Evolutionary conservation across 23 red algal species (phyloP).

Genomic region (Pyropia haitanensis): DNA sequence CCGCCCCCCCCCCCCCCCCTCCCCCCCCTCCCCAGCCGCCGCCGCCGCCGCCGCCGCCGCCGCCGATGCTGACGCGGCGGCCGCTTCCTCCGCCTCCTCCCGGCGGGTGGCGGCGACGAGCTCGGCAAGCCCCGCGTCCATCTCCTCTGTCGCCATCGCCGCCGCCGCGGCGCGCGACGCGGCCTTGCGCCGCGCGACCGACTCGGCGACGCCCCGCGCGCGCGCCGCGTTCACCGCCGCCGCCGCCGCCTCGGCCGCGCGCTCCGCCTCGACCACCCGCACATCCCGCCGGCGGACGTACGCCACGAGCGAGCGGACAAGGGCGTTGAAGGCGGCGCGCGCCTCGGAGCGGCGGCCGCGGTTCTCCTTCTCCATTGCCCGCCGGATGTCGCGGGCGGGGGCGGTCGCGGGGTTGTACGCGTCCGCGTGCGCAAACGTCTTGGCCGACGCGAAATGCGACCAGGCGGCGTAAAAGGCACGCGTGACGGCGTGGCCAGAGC

Average conservation of each 20-base stretch:
- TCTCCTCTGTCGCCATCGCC: slow-evolving; percentile 57
- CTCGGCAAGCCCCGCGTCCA: slow-evolving; percentile 68
- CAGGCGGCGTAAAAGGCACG: slow-evolving; percentile 68
- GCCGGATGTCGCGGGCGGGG: slow-evolving; percentile 65
- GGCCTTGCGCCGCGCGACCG: slow-evolving; percentile 14
- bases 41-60: slow-evolving; percentile 3
- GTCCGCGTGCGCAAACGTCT: slow-evolving; percentile 85
- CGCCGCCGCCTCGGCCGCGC: slow-evolving; percentile 25
- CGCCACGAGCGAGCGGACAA: slow-evolving; percentile 72
- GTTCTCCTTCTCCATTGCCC: slow-evolving; percentile 97
- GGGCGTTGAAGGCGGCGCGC: slow-evolving; percentile 61
- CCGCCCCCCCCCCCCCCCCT: not conserved
- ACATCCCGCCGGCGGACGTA: slow-evolving; percentile 89
- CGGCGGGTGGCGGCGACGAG: slow-evolving; percentile 18
- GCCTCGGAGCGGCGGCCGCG: slow-evolving; percentile 37
- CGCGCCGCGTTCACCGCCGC: slow-evolving; percentile 8
- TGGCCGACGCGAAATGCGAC: slow-evolving; percentile 61
- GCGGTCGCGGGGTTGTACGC: slow-evolving; percentile 82
- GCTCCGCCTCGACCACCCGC: slow-evolving; percentile 35
- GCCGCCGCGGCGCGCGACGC: slow-evolving; percentile 37
- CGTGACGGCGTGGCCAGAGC: slow-evolving; percentile 13
- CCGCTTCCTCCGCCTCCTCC: slow-evolving; percentile 25
- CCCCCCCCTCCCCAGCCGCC: slow-evolving; percentile 8
- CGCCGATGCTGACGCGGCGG: not conserved
- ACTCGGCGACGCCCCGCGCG: slow-evolving; percentile 18